phyloP scores from a whole-genome alignment of 202 grass and related monocot species.

The Zizania palustris region DNA sequence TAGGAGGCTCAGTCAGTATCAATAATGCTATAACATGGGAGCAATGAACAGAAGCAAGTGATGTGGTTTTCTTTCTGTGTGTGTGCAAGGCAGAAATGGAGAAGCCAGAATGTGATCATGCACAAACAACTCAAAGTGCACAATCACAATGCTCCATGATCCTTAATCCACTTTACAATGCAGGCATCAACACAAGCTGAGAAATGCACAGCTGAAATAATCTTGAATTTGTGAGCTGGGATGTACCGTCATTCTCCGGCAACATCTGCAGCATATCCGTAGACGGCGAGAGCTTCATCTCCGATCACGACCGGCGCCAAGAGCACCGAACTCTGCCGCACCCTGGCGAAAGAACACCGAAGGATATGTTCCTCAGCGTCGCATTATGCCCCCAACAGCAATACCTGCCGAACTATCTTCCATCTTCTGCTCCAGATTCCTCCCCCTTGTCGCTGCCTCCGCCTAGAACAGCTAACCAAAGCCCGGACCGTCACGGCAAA shows the following conservation, averaged over 20 bases:
- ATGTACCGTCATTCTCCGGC: slow-evolving; percentile 60
- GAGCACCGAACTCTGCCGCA: slow-evolving; percentile 19
- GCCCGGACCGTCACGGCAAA: slow-evolving; percentile 28
- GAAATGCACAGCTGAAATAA: slow-evolving; percentile 10
- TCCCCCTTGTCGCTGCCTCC: neutral
- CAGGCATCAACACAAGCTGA: neutral
- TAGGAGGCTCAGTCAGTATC: slow-evolving; percentile 35
- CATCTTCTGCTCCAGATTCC: slow-evolving; percentile 15
- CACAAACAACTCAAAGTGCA: slow-evolving; percentile 10
- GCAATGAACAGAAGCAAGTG: slow-evolving; percentile 16
- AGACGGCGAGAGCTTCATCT: slow-evolving; percentile 64
- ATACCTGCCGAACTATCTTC: slow-evolving; percentile 11
- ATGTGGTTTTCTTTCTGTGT: slow-evolving; percentile 7
- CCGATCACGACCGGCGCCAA: slow-evolving; percentile 22
- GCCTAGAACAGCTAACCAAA: slow-evolving; percentile 44
- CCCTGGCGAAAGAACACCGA: neutral
- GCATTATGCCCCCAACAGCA: slow-evolving; percentile 27
- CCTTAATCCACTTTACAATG: slow-evolving; percentile 3
- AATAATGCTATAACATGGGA: slow-evolving; percentile 45
- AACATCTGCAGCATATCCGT: slow-evolving; percentile 55
- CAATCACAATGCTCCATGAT: neutral
- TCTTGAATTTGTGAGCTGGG: slow-evolving; percentile 1
- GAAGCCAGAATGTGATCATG: slow-evolving; percentile 17
- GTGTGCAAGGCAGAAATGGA: slow-evolving; percentile 13
- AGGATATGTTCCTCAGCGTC: slow-evolving; percentile 30